Percentiles rank a stretch among this genome's conserved stretches.
Conservation (phyloP, 179 eudicot species). For the Beta corolliflora region DNA sequence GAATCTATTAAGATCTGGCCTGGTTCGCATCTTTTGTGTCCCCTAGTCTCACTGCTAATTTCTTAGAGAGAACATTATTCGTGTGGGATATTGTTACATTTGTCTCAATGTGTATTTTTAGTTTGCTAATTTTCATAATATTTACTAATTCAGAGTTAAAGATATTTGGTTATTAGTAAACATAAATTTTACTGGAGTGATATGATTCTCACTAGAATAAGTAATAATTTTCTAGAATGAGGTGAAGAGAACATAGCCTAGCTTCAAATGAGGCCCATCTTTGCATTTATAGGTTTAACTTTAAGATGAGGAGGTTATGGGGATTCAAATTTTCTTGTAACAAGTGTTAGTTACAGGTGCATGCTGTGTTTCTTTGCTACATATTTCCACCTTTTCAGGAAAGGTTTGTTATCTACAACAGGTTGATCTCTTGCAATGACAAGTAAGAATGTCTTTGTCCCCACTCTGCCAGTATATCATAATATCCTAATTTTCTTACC, state of each 20-base stretch:
- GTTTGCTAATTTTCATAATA: too few relatives aligned
- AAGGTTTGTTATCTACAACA: constrained; percentile 39
- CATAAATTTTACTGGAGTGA: too few relatives aligned
- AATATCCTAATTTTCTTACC: constrained; percentile 5
- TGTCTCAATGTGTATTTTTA: too few relatives aligned
- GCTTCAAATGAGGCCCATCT: neutral
- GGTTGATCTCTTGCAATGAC: constrained; percentile 39
- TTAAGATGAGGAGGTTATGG: neutral
- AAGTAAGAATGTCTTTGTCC: constrained; percentile 48
- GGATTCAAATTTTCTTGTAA: neutral
- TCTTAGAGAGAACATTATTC: too few relatives aligned
- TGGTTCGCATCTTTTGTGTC: too few relatives aligned
- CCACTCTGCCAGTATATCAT: constrained; percentile 20
- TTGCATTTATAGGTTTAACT: neutral
- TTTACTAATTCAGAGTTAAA: neutral
- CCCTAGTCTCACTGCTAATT: too few relatives aligned
- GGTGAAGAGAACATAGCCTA: neutral
- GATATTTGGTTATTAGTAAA: neutral
- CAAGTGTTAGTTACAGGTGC: neutral
- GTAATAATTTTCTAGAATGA: too few relatives aligned
- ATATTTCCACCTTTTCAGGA: constrained; percentile 58
- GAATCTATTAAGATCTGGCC: too few relatives aligned
- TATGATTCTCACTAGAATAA: too few relatives aligned
- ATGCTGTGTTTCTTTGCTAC: constrained; percentile 42
- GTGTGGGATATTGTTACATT: too few relatives aligned